Conservation (phyloP, 306 rosid species). For the Alnus rubra region DNA sequence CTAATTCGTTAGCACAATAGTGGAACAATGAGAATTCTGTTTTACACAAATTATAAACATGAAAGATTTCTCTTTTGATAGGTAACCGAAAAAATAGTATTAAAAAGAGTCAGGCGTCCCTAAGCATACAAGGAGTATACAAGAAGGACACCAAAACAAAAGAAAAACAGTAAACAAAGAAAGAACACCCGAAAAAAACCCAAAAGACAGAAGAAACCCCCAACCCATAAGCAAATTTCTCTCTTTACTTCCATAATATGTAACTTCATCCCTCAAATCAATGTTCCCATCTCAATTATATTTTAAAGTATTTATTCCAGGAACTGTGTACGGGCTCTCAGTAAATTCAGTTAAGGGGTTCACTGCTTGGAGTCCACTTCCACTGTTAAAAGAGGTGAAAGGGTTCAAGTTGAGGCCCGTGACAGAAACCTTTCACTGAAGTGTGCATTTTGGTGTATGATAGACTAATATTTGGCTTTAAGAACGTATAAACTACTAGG, state of each 20-base stretch:
- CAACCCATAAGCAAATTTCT: neutral
- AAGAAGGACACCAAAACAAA: too few relatives aligned
- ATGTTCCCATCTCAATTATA: too few relatives aligned
- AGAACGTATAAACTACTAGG: neutral
- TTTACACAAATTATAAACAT: neutral
- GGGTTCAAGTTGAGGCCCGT: neutral
- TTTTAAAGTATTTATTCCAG: too few relatives aligned
- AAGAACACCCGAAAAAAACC: too few relatives aligned
- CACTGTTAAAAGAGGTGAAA: neutral
- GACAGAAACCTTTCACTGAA: neutral
- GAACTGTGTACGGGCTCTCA: neutral
- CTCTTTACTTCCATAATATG: neutral
- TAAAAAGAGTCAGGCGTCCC: too few relatives aligned
- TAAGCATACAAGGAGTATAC: too few relatives aligned
- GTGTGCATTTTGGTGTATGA: neutral
- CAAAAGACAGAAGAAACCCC: too few relatives aligned
- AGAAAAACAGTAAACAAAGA: too few relatives aligned
- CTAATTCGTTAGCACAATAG: neutral
- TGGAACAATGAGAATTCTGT: neutral
- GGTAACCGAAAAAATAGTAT: too few relatives aligned
- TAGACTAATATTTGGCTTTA: neutral
- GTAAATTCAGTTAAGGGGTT: neutral
- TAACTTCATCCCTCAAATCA: too few relatives aligned
- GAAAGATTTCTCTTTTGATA: neutral
- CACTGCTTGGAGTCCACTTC: neutral